Evolutionary conservation across 2,329 filamentous ascomycete genomes (phyloP), one percentile per base, ranked within the genome.

Genomic region (Aureobasidium melanogenum): DNA sequence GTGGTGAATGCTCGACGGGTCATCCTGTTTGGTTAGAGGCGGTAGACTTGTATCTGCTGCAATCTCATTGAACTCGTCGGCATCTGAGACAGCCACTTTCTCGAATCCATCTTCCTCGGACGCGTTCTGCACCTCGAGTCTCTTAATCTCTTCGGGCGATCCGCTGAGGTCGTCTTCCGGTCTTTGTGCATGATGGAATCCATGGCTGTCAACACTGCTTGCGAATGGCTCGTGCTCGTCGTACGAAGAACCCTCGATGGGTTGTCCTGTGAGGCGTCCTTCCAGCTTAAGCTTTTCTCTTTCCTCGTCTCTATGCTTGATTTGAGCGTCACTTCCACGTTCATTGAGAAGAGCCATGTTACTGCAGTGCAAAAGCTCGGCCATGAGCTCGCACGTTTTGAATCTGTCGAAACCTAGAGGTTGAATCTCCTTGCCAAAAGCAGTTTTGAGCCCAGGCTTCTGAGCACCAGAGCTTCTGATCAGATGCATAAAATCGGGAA

Each of bases 321-420:
- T 91, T 65, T 96, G 85, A 66, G 91, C 87, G 71, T 99, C 92
- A 12, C 91, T 92, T 34, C 93, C 94, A 10, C 85, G 80, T 72
- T 97, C 92, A 71, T 99, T 99, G 66, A 99, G 78, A 38, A 99
- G 79, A 6, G 89, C 92, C 94, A 99, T 99, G 72, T 99, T 99
- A 73, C 93, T 97, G 75, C 94, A 99, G 74, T 99, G 94, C 41
- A 99, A 77, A 47, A 99, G 80, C 74, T 99, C 94, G 0, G 94
- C 94, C 94, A 99, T 97, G 63, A 99, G 80, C 75, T 99, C 94
- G 74, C 94, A 99, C 0, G 94, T 97, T 79, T 99, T 99, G 80
- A 99, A 99, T 22, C 94, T 84, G 74, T 99, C 94, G 71, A 99
- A 99, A 2, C 94, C 94, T 10, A 99, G 82, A 4, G 94, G 93